These are phyloP conservation scores for Trametes gibbosa DNA, from an alignment of 768 basidiomycete species.

Conservation along the genomic window DNA sequence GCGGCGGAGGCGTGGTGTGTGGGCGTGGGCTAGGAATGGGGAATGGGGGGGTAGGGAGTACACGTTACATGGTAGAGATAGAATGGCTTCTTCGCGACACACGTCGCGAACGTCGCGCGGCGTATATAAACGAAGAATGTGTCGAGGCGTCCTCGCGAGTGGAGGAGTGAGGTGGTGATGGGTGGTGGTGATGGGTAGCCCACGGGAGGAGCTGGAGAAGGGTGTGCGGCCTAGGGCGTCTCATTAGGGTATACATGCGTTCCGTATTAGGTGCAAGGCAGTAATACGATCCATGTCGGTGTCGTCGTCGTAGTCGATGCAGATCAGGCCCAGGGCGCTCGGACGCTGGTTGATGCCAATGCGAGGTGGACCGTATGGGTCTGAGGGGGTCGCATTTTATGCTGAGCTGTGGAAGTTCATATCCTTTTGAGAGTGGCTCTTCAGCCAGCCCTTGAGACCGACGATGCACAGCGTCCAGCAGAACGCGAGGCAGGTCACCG, in stretches of 20 bases:
- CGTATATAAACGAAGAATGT: too few species aligned
- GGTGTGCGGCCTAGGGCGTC: conserved; percentile 1
- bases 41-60: too few species aligned
- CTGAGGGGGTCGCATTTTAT: too few species aligned
- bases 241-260: conserved; percentile 16
- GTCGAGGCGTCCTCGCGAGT: not conserved
- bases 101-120: too few species aligned
- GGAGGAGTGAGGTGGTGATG: not conserved
- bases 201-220: not conserved
- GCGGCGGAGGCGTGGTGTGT: too few species aligned
- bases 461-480: conserved; percentile 79
- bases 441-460: conserved; percentile 81
- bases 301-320: not conserved
- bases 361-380: too few species aligned
- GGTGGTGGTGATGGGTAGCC: not conserved
- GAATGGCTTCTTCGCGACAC: too few species aligned
- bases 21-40: too few species aligned
- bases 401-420: conserved; percentile 37
- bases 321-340: too few species aligned
- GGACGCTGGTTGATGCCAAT: too few species aligned
- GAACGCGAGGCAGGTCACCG: conserved; percentile 83
- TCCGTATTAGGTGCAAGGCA: not conserved
- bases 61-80: too few species aligned
- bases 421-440: conserved; percentile 36
- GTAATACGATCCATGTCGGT: too few species aligned